A percentile compares a stretch with the other conserved stretches of the same genome.
Evolutionary conservation across 345 rosid species (phyloP).

Genomic region (Gossypium longicalyx): DNA sequence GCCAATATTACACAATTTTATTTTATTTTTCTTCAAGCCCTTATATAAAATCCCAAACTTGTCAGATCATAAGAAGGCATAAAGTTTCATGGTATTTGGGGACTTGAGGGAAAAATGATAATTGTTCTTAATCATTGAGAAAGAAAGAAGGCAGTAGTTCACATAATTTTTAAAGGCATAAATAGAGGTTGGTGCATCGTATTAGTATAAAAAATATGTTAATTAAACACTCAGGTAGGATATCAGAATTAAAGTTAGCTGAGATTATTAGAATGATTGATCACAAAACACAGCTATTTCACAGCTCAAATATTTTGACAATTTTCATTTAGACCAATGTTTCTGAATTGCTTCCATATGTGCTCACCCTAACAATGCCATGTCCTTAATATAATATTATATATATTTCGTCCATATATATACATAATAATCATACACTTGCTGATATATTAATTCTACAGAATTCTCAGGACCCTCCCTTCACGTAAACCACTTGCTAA

Average conservation of each 20-base stretch:
- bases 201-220: conserved; percentile 4
- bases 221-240: conserved; percentile 12
- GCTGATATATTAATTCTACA: background rate
- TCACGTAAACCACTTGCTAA: background rate
- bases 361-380: background rate
- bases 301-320: conserved; percentile 15
- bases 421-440: background rate
- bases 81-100: background rate
- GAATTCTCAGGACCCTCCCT: background rate
- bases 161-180: background rate
- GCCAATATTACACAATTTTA: no score
- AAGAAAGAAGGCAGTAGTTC: background rate
- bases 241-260: conserved; percentile 14
- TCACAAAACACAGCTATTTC: conserved; percentile 13
- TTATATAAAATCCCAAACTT: background rate
- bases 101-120: background rate
- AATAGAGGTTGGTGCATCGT: conserved; percentile 12
- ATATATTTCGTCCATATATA: background rate
- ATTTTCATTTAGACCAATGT: background rate
- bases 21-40: no score
- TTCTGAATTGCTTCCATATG: background rate
- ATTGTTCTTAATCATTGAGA: background rate
- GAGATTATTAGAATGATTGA: conserved; percentile 5
- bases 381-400: background rate
- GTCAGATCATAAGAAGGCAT: background rate